Percentiles rank a stretch among this genome's conserved stretches.
These are phyloP conservation scores for Tillandsia fasciculata DNA, from an alignment of 176 grass and related monocot species.

Conservation along the genomic window DNA sequence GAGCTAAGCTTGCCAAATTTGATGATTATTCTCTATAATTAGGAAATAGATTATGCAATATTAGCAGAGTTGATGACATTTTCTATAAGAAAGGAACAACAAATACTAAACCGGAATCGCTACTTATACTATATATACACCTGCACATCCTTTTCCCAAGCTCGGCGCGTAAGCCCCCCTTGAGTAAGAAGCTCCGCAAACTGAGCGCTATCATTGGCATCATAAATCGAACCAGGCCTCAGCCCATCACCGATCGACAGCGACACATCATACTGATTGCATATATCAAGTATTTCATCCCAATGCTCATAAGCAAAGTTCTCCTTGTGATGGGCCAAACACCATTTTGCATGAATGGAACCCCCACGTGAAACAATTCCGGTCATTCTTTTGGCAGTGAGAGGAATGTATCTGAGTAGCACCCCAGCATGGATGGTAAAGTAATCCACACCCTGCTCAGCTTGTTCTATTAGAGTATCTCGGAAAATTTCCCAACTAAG, in stretches of 20 bases:
- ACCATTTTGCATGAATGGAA: constrained; percentile 99
- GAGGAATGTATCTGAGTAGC: constrained; percentile 88
- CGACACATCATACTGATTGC: constrained; percentile 91
- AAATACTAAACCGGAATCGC: neutral
- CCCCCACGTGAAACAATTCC: constrained; percentile 97
- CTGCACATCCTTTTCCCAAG: constrained; percentile 99
- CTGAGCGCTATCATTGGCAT: constrained; percentile 97
- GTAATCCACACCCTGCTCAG: constrained; percentile 97
- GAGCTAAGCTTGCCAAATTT: no score
- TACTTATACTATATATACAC: constrained; percentile 26
- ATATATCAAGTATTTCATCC: constrained; percentile 98
- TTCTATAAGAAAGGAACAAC: constrained; percentile 1
- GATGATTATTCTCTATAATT: no score
- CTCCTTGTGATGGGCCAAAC: constrained; percentile 88
- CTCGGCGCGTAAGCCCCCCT: constrained; percentile 85
- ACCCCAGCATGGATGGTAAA: constrained; percentile 98
- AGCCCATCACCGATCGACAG: constrained; percentile 93
- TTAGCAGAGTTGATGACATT: neutral
- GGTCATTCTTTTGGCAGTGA: constrained; percentile 95
- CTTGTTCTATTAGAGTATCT: constrained; percentile 91
- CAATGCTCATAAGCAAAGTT: constrained; percentile 99
- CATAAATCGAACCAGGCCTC: constrained; percentile 93
- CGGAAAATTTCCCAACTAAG: constrained; percentile 86
- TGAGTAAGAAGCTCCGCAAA: constrained; percentile 94
- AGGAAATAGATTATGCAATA: no score